Evolutionary conservation across 768 basidiomycete species (phyloP).

Genomic region (Suillus alpinus): DNA sequence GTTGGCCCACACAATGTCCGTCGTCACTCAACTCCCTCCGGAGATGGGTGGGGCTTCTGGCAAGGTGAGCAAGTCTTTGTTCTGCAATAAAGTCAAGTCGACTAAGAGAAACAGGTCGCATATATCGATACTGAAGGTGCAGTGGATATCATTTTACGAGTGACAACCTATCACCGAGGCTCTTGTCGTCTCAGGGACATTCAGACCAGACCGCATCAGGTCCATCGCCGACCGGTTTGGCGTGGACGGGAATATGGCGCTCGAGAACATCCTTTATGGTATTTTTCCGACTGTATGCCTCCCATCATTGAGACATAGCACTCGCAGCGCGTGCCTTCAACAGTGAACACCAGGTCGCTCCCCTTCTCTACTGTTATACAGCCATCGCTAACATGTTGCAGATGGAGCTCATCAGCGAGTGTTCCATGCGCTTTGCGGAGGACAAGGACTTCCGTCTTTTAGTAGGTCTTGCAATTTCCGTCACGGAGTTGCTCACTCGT

Average conservation of each 20-base stretch:
- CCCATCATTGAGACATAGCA: constrained; percentile 12
- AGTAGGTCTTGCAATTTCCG: constrained; percentile 32
- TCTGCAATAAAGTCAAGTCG: neutral
- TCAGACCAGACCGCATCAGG: constrained; percentile 89
- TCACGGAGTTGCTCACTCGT: constrained; percentile 9
- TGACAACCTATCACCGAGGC: constrained; percentile 14
- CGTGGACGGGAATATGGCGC: constrained; percentile 82
- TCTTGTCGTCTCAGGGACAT: constrained; percentile 61
- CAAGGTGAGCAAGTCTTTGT: constrained; percentile 49
- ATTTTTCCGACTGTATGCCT: neutral
- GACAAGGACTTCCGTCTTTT: constrained; percentile 80
- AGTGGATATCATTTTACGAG: neutral
- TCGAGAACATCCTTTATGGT: constrained; percentile 94
- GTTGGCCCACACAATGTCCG: constrained; percentile 92
- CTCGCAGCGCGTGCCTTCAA: constrained; percentile 80
- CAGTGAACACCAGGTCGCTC: constrained; percentile 83
- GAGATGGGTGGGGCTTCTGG: constrained; percentile 91
- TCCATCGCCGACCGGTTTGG: constrained; percentile 92
- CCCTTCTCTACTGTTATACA: neutral
- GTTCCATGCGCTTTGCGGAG: constrained; percentile 84
- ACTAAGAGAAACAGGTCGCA: constrained; percentile 56
- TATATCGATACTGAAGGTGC: constrained; percentile 87
- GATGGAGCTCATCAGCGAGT: constrained; percentile 93
- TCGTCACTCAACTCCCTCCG: constrained; percentile 82
- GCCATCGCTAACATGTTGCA: constrained; percentile 25